phyloP scores from a whole-genome alignment of 352 stramenopile genomes.

The Saprolegnia parasitica region DNA sequence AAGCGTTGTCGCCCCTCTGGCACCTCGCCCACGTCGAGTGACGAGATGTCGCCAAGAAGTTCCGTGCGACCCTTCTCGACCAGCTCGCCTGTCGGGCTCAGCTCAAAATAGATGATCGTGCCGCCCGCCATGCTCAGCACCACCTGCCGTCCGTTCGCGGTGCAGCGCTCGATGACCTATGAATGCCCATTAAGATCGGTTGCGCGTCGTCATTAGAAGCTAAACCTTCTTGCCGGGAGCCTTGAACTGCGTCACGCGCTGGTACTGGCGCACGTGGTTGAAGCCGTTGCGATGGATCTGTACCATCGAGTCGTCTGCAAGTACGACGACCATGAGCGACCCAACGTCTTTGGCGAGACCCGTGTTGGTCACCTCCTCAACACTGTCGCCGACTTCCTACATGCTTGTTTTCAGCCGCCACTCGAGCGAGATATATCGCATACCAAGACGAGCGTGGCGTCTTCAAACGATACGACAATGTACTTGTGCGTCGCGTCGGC shows the following conservation, averaged over 20 bases:
- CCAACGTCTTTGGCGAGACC: slow-evolving; percentile 93
- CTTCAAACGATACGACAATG: slow-evolving; percentile 99
- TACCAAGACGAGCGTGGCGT: slow-evolving; percentile 95
- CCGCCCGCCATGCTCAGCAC: slow-evolving; percentile 95
- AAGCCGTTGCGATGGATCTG: slow-evolving; percentile 96
- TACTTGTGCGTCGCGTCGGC: slow-evolving; percentile 81
- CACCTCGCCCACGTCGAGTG: slow-evolving; percentile 95
- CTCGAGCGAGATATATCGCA: neutral
- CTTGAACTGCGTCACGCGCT: slow-evolving; percentile 95
- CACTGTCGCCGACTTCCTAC: slow-evolving; percentile 91
- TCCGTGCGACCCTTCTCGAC: slow-evolving; percentile 92
- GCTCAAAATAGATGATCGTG: slow-evolving; percentile 98
- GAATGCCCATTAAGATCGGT: neutral
- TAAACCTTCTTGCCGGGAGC: slow-evolving; percentile 92
- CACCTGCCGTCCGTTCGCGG: slow-evolving; percentile 95
- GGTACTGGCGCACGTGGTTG: slow-evolving; percentile 92
- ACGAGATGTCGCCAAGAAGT: slow-evolving; percentile 95
- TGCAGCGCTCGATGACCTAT: slow-evolving; percentile 91
- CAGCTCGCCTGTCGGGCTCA: slow-evolving; percentile 90
- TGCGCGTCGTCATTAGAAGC: neutral
- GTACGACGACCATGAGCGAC: slow-evolving; percentile 92
- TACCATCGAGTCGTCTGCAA: slow-evolving; percentile 94
- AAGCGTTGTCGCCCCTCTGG: slow-evolving; percentile 90
- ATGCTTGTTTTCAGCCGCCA: neutral
- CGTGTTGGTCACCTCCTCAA: slow-evolving; percentile 96